Evolutionary conservation across 2,329 filamentous ascomycete genomes (phyloP).

Genomic region (Colletotrichum gloeosporioides): DNA sequence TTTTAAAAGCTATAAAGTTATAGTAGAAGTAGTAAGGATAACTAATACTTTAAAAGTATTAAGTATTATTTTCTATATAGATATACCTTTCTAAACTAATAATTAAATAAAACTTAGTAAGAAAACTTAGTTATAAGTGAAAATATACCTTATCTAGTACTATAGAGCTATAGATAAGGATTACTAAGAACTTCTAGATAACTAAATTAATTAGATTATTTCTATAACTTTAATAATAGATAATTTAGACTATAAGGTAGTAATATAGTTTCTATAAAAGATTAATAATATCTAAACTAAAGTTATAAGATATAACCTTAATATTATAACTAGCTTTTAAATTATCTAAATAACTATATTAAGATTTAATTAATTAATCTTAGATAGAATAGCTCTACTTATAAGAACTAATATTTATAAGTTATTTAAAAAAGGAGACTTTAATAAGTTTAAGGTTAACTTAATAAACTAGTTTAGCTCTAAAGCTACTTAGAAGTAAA

Average conservation of each 20-base stretch:
- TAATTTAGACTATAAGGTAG: neutral
- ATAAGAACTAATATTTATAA: neutral
- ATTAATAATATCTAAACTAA: neutral
- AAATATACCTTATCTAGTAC: neutral
- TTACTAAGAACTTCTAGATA: neutral
- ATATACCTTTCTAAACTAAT: neutral
- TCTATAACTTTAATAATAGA: neutral
- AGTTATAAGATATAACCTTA: neutral
- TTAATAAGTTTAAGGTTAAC: neutral
- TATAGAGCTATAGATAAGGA: neutral
- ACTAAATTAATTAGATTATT: neutral
- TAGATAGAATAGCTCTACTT: neutral
- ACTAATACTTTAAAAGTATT: neutral
- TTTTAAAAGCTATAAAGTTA: neutral
- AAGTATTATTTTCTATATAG: neutral
- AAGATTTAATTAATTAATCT: neutral
- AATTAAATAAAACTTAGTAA: neutral
- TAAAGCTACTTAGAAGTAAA: neutral
- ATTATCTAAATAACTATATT: neutral
- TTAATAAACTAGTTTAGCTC: neutral
- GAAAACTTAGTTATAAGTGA: neutral
- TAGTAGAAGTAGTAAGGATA: neutral
- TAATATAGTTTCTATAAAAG: neutral
- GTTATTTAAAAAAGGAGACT: neutral
- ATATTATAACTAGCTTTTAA: neutral